Conservation (phyloP, 2,329 filamentous ascomycete genomes). For the Coniochaeta sp. region DNA sequence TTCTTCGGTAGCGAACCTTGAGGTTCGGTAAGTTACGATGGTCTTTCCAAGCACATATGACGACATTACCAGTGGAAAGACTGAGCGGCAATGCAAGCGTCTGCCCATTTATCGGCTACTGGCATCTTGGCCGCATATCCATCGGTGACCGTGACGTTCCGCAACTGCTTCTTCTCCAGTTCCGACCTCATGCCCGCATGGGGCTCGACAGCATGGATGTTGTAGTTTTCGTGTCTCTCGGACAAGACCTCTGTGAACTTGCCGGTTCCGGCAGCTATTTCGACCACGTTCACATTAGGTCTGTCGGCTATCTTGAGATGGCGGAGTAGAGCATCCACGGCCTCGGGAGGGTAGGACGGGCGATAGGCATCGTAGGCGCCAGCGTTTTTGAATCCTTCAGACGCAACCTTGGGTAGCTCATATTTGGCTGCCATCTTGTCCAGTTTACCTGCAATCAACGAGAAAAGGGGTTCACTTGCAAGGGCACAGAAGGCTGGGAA, state of each 20-base stretch:
- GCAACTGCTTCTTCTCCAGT: conserved; percentile 50
- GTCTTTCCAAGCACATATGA: not conserved
- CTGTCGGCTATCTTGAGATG: conserved; percentile 43
- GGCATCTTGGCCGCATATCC: conserved; percentile 53
- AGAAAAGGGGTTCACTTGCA: not conserved
- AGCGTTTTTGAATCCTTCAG: conserved; percentile 59
- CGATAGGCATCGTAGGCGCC: conserved; percentile 59
- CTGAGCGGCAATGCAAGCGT: conserved; percentile 62
- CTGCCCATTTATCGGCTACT: conserved; percentile 49
- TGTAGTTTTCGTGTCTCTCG: conserved; percentile 45
- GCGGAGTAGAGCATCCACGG: conserved; percentile 50
- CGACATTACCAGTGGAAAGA: conserved; percentile 48
- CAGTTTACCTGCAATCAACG: not conserved
- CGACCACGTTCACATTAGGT: conserved; percentile 29
- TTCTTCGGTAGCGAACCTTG: conserved; percentile 61
- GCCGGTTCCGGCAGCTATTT: conserved; percentile 24
- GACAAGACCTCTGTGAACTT: conserved; percentile 38
- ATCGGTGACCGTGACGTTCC: conserved; percentile 44
- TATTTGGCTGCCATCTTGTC: not conserved
- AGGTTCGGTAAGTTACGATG: not conserved
- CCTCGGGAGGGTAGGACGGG: conserved; percentile 55
- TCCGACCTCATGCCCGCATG: conserved; percentile 58
- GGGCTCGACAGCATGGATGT: conserved; percentile 50
- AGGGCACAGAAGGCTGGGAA: too few species aligned
- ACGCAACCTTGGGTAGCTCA: conserved; percentile 20